phyloP scores from a whole-genome alignment of 176 grass and related monocot genomes.

The Avena atlantica region DNA sequence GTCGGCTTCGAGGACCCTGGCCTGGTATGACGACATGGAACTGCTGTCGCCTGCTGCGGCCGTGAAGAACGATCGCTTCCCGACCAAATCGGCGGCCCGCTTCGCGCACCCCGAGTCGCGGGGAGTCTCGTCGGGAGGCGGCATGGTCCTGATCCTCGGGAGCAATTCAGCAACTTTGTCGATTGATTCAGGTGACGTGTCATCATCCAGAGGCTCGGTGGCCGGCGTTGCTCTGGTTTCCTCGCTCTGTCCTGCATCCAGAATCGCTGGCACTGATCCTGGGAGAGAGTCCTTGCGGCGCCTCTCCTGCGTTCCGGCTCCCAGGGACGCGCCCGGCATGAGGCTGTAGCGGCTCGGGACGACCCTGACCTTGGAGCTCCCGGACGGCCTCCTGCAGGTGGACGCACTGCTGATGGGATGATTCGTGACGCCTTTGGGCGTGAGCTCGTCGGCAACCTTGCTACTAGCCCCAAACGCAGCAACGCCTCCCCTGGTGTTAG shows the following conservation, averaged over 20 bases:
- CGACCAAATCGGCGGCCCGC: conserved; percentile 65
- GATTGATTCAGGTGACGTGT: conserved; percentile 57
- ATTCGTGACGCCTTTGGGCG: conserved; percentile 28
- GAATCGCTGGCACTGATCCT: neutral
- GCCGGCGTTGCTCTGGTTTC: conserved; percentile 22
- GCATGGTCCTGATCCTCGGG: conserved; percentile 74
- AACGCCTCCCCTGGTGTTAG: conserved; percentile 38
- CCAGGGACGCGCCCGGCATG: conserved; percentile 33
- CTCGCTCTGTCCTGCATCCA: neutral
- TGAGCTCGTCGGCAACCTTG: conserved; percentile 40
- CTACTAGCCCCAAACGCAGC: conserved; percentile 19
- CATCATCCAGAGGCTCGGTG: neutral
- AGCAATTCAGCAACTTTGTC: conserved; percentile 69
- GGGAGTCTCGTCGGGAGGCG: conserved; percentile 53
- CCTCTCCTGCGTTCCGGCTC: conserved; percentile 40
- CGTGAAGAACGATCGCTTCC: conserved; percentile 64
- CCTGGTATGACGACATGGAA: conserved; percentile 42
- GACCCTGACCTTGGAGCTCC: conserved; percentile 60
- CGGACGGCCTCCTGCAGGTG: conserved; percentile 58
- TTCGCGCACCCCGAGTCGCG: conserved; percentile 84
- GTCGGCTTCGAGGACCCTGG: conserved; percentile 41
- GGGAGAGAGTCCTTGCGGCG: conserved; percentile 57
- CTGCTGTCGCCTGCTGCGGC: conserved; percentile 28
- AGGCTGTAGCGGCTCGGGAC: conserved; percentile 91
- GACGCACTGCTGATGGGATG: conserved; percentile 20